A percentile compares a stretch with the other conserved stretches of the same genome.
These are phyloP conservation scores for Mortierella sp. DNA, from an alignment of 371 early-diverging fungal species.

Conservation along the genomic window DNA sequence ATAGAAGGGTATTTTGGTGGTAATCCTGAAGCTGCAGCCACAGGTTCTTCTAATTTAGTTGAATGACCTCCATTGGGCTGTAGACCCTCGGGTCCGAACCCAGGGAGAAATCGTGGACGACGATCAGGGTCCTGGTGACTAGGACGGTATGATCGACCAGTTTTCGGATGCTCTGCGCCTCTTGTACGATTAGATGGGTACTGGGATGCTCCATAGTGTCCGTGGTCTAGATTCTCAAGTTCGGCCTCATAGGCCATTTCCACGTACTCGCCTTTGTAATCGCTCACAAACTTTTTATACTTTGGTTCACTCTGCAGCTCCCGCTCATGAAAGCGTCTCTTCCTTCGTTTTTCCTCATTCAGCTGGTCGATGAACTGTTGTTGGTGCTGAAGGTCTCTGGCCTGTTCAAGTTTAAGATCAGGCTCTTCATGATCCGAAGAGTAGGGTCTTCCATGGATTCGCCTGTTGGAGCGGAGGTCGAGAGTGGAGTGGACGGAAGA, in stretches of 20 bases:
- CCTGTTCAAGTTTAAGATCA: no score
- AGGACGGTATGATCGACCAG: not conserved
- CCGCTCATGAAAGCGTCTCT: conserved; percentile 33
- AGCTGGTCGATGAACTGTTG: conserved; percentile 39
- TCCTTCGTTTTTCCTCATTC: conserved; percentile 35
- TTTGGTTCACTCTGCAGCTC: conserved; percentile 28
- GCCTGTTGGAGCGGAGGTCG: no score
- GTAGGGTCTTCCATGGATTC: conserved; percentile 6
- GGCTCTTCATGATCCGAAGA: not conserved
- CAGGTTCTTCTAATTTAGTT: not conserved
- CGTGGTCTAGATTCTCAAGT: no score
- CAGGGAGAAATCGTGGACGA: conserved; percentile 46
- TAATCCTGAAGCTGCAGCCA: not conserved
- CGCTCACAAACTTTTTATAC: conserved; percentile 14
- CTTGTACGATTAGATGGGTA: no score
- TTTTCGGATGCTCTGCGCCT: no score
- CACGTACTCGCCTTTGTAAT: not conserved
- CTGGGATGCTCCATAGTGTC: no score
- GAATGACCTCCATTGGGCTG: not conserved
- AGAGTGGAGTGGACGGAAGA: not conserved
- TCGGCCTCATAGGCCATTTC: no score
- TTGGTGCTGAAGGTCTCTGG: conserved; percentile 10
- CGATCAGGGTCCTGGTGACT: conserved; percentile 9
- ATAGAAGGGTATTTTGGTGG: conserved; percentile 5
- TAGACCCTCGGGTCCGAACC: conserved; percentile 37